phyloP scores from a whole-genome alignment of 192 early-diverging fungal species.

The Funneliformis mosseae region DNA sequence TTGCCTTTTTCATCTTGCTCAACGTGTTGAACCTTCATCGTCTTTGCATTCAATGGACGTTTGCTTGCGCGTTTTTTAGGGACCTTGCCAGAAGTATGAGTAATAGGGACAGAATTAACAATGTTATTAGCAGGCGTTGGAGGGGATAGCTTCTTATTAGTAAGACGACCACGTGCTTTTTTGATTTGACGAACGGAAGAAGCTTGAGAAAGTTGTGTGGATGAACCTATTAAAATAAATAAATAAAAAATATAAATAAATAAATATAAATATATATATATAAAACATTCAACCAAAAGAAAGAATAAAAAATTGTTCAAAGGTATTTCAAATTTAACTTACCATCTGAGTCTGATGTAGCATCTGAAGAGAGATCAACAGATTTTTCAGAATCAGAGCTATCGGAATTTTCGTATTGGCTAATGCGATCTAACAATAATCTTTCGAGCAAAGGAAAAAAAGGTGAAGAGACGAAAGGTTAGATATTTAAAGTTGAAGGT shows the following conservation, averaged over 20 bases:
- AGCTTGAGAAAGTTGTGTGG: conserved; percentile 41
- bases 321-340: not conserved
- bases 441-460: not conserved
- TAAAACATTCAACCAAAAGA: not conserved
- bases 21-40: conserved; percentile 47
- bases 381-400: conserved; percentile 26
- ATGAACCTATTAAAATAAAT: not conserved
- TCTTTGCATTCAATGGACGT: conserved; percentile 29
- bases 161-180: conserved; percentile 28
- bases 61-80: conserved; percentile 31
- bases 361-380: conserved; percentile 1
- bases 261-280: not conserved
- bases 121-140: conserved; percentile 28
- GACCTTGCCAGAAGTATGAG: conserved; percentile 13
- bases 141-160: conserved; percentile 33
- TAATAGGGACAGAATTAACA: conserved; percentile 14
- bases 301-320: not conserved
- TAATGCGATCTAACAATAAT: conserved; percentile 25
- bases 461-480: not conserved
- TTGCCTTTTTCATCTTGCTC: conserved; percentile 64
- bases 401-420: conserved; percentile 14
- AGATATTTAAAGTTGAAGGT: not conserved
- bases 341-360: conserved; percentile 20
- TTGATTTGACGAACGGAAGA: conserved; percentile 38
- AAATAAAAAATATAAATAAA: not conserved